Evolutionary conservation across 345 rosid species (phyloP).

Genomic region (Pistacia integerrima): DNA sequence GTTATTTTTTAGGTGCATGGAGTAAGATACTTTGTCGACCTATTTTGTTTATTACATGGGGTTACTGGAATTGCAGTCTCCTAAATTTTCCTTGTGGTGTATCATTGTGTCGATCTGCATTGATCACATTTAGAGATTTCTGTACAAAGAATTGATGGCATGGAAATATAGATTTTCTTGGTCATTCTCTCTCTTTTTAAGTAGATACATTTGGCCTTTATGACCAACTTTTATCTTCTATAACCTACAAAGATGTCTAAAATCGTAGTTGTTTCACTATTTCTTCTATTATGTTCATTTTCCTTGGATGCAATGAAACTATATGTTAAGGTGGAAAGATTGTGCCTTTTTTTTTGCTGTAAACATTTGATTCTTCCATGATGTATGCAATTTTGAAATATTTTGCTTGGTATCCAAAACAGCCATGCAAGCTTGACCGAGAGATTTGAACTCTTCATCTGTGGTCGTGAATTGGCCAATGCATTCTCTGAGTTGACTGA

Average conservation of each 20-base stretch:
- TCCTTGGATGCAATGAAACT: not conserved
- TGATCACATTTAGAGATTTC: not conserved
- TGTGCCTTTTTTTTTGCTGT: not conserved
- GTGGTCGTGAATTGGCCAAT: conserved; percentile 96
- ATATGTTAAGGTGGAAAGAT: not conserved
- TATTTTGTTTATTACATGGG: not conserved
- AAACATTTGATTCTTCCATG: not conserved
- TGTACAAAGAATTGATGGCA: not conserved
- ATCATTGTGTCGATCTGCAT: not conserved
- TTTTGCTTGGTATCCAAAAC: conserved; percentile 11
- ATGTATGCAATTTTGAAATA: not conserved
- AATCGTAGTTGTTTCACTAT: not conserved
- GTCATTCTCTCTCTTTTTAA: not conserved
- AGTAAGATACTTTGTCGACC: not conserved
- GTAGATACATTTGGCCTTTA: not conserved
- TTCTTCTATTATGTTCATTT: not conserved
- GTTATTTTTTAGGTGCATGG: not conserved
- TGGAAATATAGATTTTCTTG: not conserved
- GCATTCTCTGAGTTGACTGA: conserved; percentile 96
- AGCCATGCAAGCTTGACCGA: conserved; percentile 80
- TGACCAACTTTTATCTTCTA: not conserved
- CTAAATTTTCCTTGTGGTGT: not conserved
- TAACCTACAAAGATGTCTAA: not conserved
- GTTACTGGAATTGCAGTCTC: not conserved
- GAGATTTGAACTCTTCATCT: conserved; percentile 93